Percentiles rank a stretch among this genome's conserved stretches.
Conservation (phyloP, 1,284 basidiomycete species). For the Ustilago xerochloae region DNA sequence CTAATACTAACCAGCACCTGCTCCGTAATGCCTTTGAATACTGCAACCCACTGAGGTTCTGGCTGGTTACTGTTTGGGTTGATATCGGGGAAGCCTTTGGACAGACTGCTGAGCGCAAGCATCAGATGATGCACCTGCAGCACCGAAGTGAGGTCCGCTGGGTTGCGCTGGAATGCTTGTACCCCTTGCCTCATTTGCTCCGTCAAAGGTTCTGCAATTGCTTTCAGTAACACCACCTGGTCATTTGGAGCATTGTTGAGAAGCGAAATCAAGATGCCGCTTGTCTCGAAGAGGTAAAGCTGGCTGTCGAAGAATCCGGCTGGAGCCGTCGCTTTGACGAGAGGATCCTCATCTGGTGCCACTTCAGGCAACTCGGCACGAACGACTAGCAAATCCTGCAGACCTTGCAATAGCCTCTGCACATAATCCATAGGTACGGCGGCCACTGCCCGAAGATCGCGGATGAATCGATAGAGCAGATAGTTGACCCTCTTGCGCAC, state of each 20-base stretch:
- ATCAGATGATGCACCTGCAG: conserved; percentile 94
- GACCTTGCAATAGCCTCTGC: conserved; percentile 67
- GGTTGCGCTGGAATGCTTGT: conserved; percentile 69
- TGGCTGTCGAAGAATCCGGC: conserved; percentile 86
- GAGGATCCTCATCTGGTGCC: conserved; percentile 73
- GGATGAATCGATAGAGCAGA: conserved; percentile 91
- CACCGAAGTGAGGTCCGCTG: conserved; percentile 77
- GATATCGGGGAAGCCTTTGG: conserved; percentile 88
- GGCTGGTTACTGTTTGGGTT: conserved; percentile 70
- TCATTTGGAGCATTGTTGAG: conserved; percentile 77
- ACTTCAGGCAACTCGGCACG: conserved; percentile 71
- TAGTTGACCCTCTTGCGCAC: conserved; percentile 88
- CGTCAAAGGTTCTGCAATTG: conserved; percentile 83
- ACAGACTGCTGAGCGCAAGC: conserved; percentile 92
- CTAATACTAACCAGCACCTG: conserved; percentile 88
- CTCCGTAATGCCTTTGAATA: conserved; percentile 89
- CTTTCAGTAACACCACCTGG: conserved; percentile 75
- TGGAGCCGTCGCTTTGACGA: conserved; percentile 82
- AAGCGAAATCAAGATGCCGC: conserved; percentile 84
- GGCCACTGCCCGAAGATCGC: conserved; percentile 76
- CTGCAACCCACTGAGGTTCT: conserved; percentile 79
- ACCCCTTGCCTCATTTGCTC: conserved; percentile 79
- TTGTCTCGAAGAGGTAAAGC: conserved; percentile 92
- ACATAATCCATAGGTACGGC: conserved; percentile 83
- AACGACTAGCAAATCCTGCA: conserved; percentile 72